These are phyloP conservation scores for Crucihimalaya himalaica DNA, from an alignment of 345 rosid genomes.

Conservation along the genomic window DNA sequence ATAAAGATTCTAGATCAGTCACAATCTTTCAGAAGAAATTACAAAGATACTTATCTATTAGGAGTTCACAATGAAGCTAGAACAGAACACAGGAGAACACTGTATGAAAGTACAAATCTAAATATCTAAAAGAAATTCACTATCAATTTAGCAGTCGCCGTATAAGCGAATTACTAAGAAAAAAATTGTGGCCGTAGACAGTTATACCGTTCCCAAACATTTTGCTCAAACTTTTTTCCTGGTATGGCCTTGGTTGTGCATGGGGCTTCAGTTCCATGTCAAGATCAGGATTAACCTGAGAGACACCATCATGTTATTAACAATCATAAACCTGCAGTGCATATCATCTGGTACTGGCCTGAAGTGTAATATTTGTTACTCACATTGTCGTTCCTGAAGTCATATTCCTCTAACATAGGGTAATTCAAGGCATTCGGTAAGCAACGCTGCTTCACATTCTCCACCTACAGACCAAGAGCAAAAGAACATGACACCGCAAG, in stretches of 20 bases:
- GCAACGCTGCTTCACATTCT: slow-evolving; percentile 96
- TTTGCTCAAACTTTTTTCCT: slow-evolving; percentile 95
- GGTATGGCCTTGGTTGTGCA: slow-evolving; percentile 97
- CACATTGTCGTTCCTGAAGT: slow-evolving; percentile 90
- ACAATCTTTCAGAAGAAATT: background rate
- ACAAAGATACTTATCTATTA: too few relatives aligned
- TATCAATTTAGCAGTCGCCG: background rate
- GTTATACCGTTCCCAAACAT: slow-evolving; percentile 91
- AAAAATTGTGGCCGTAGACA: background rate
- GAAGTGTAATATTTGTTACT: slow-evolving; percentile 32
- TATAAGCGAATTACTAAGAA: background rate
- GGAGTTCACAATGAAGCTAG: background rate
- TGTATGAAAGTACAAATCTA: background rate
- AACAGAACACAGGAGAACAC: too few relatives aligned
- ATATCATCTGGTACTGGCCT: slow-evolving; percentile 13
- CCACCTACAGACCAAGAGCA: slow-evolving; percentile 63
- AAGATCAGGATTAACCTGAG: slow-evolving; percentile 92
- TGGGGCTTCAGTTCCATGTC: slow-evolving; percentile 89
- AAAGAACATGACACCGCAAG: background rate
- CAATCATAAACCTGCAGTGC: background rate
- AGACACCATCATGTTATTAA: slow-evolving; percentile 20
- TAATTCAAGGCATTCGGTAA: slow-evolving; percentile 95
- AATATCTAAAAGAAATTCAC: background rate
- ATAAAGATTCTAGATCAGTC: slow-evolving; percentile 28
- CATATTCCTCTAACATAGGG: slow-evolving; percentile 99